Conservation (phyloP, 495 filamentous ascomycete species). For the Xylaria curta region DNA sequence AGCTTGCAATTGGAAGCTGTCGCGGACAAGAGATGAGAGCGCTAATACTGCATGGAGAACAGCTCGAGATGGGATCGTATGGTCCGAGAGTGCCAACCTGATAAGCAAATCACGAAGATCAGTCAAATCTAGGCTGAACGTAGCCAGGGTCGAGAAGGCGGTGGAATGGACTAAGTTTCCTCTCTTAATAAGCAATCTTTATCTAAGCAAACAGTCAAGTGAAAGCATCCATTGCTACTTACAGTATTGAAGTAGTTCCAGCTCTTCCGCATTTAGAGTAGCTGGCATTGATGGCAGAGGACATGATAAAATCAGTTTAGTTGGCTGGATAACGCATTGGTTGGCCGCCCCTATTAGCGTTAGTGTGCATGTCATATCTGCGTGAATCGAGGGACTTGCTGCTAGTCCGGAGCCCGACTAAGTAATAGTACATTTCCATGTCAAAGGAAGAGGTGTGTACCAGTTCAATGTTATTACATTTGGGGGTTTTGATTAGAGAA, state of each 20-base stretch:
- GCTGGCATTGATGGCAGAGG: slow-evolving; percentile 14
- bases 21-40: slow-evolving; percentile 41
- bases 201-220: not conserved
- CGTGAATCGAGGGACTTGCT: slow-evolving; percentile 20
- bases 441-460: slow-evolving; percentile 35
- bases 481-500: slow-evolving; percentile 1
- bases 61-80: slow-evolving; percentile 33
- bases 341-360: not conserved
- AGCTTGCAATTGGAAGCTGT: slow-evolving; percentile 40
- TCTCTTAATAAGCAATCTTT: not conserved
- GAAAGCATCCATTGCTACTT: slow-evolving; percentile 24
- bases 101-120: slow-evolving; percentile 36
- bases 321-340: not conserved
- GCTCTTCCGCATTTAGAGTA: slow-evolving; percentile 24
- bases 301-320: slow-evolving; percentile 19
- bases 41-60: slow-evolving; percentile 40
- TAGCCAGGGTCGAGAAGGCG: slow-evolving; percentile 37
- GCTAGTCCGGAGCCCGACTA: slow-evolving; percentile 18
- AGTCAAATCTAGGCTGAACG: slow-evolving; percentile 33
- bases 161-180: slow-evolving; percentile 28
- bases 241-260: slow-evolving; percentile 34
- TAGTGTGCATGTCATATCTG: not conserved
- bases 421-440: slow-evolving; percentile 36
- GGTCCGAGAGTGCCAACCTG: slow-evolving; percentile 32
- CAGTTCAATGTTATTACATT: slow-evolving; percentile 26